Evolutionary conservation across 2,329 filamentous ascomycete species (phyloP).

Genomic region (Incumbomyces lentus): DNA sequence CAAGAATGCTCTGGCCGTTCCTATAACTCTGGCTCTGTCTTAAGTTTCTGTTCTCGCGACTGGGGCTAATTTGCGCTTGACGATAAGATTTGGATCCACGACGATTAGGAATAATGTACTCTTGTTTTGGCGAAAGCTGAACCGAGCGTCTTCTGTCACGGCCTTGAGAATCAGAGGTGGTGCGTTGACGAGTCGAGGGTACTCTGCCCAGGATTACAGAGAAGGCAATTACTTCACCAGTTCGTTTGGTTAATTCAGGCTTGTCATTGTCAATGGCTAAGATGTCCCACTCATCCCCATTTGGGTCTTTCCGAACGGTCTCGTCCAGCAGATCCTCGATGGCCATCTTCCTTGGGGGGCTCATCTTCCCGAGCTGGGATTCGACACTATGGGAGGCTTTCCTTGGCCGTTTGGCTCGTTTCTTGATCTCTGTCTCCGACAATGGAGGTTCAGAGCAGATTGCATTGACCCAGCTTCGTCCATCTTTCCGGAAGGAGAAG

Average conservation of each 20-base stretch:
- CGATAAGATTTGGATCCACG: constrained; percentile 8
- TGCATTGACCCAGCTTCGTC: constrained; percentile 6
- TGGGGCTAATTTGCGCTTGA: constrained; percentile 2
- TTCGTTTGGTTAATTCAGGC: constrained; percentile 4
- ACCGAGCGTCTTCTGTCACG: background rate
- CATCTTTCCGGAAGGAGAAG: constrained; percentile 4
- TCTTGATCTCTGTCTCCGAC: constrained; percentile 6
- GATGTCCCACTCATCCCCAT: constrained; percentile 1
- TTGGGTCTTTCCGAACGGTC: background rate
- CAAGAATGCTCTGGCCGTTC: constrained; percentile 9
- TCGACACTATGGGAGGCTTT: constrained; percentile 3
- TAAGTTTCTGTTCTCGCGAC: constrained; percentile 8
- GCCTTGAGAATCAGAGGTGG: background rate
- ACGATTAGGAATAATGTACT: constrained; percentile 1
- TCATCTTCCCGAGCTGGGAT: constrained; percentile 4
- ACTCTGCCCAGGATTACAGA: constrained; percentile 3
- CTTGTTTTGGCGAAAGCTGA: constrained; percentile 1
- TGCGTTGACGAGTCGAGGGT: background rate
- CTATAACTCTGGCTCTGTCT: constrained; percentile 12
- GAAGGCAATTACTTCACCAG: constrained; percentile 4
- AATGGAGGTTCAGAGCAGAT: background rate
- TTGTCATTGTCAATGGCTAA: constrained; percentile 5
- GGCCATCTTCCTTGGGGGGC: constrained; percentile 1
- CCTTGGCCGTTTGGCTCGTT: constrained; percentile 2
- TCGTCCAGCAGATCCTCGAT: constrained; percentile 2